These are phyloP conservation scores for Epichloe aotearoae DNA, from an alignment of 2,329 filamentous ascomycete species.

Conservation along the genomic window DNA sequence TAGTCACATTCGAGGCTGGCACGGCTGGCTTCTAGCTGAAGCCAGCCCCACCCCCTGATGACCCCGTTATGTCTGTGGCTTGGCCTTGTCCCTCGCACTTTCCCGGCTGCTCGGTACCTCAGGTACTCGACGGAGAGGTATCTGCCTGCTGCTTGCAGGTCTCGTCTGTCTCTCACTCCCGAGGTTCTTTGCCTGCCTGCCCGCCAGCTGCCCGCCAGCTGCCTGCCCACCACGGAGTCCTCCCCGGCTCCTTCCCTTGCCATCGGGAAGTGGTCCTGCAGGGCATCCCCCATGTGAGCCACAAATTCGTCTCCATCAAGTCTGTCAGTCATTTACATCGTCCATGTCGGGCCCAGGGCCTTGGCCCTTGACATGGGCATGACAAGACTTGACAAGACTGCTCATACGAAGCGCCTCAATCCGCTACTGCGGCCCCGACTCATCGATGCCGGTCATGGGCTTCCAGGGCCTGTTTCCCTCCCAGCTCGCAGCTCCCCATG, in stretches of 20 bases:
- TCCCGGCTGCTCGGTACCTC: conserved; percentile 5
- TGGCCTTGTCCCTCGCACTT: neutral
- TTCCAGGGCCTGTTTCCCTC: neutral
- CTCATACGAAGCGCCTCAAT: neutral
- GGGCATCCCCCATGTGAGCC: conserved; percentile 1
- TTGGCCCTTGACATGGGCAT: neutral
- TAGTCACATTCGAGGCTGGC: no score
- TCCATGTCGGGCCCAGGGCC: neutral
- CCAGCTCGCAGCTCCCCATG: neutral
- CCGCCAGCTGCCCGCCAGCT: no score
- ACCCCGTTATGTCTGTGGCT: neutral
- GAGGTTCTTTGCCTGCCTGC: neutral
- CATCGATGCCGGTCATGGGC: neutral
- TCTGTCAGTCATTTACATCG: neutral
- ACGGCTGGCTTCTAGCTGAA: no score
- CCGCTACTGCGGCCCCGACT: conserved; percentile 1
- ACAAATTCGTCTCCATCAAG: neutral
- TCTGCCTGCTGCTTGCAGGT: no score
- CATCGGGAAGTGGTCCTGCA: conserved; percentile 5
- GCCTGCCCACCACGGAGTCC: neutral
- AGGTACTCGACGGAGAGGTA: neutral
- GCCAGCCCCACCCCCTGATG: no score
- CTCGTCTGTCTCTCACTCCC: no score
- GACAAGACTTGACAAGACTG: neutral
- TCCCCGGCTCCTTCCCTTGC: conserved; percentile 3